phyloP scores from a whole-genome alignment of 2,329 filamentous ascomycete genomes.

The Celoporthe dispersa region DNA sequence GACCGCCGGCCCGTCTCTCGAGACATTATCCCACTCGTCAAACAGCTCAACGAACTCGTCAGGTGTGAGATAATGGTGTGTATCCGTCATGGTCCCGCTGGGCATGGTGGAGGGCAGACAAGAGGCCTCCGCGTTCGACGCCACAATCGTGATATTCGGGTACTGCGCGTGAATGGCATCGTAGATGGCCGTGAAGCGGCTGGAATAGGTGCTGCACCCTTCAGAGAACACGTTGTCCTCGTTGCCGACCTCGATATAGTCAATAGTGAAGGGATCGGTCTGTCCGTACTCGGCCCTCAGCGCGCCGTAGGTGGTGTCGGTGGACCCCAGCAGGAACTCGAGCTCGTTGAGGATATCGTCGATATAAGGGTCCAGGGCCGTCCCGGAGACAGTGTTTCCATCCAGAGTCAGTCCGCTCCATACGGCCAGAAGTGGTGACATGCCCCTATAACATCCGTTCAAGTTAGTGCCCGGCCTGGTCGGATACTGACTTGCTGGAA shows the following conservation, averaged over 20 bases:
- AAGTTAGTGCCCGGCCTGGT: background rate
- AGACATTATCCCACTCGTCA: slow-evolving; percentile 36
- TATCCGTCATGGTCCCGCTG: slow-evolving; percentile 28
- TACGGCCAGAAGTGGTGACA: slow-evolving; percentile 43
- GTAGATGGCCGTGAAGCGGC: slow-evolving; percentile 53
- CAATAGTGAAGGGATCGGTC: slow-evolving; percentile 52
- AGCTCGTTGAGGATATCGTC: slow-evolving; percentile 55
- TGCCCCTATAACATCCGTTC: background rate
- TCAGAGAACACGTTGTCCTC: slow-evolving; percentile 51
- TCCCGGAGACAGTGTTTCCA: slow-evolving; percentile 45
- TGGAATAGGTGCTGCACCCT: slow-evolving; percentile 41
- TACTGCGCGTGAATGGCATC: slow-evolving; percentile 31
- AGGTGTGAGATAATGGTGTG: slow-evolving; percentile 27
- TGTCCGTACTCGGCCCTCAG: slow-evolving; percentile 53
- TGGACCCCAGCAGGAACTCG: slow-evolving; percentile 53
- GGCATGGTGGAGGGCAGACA: slow-evolving; percentile 40
- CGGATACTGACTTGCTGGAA: background rate
- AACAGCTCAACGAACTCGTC: slow-evolving; percentile 43
- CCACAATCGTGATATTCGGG: slow-evolving; percentile 21
- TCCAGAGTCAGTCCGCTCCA: slow-evolving; percentile 52
- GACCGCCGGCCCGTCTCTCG: background rate
- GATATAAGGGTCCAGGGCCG: slow-evolving; percentile 50
- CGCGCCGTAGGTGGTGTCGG: slow-evolving; percentile 49
- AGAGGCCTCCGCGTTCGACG: slow-evolving; percentile 44
- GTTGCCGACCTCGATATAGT: slow-evolving; percentile 58